Conservation (phyloP, 179 eudicot genomes). For the Beta lomatogona region DNA sequence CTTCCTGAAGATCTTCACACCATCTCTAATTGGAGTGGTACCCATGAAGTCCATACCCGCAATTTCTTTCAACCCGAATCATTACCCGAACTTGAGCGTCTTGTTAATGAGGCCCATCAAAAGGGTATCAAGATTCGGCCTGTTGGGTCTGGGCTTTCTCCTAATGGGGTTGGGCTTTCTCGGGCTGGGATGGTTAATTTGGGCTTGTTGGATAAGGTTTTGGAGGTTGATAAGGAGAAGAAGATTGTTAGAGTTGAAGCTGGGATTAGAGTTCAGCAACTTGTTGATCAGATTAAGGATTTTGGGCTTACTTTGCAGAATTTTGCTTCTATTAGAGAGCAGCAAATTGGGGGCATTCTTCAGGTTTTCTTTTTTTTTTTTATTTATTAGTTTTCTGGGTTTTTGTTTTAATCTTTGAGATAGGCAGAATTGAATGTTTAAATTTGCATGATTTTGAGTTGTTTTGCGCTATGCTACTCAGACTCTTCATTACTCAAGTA, state of each 20-base stretch:
- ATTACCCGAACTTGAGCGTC: conserved; percentile 45
- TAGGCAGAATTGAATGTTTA: not conserved
- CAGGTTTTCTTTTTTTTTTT: conserved; percentile 46
- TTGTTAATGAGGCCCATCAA: conserved; percentile 50
- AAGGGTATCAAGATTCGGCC: conserved; percentile 72
- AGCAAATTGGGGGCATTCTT: conserved; percentile 94
- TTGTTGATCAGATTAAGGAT: conserved; percentile 82
- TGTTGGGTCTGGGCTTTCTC: conserved; percentile 80
- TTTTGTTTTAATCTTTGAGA: too few relatives aligned
- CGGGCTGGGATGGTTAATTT: conserved; percentile 88
- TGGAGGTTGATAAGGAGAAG: conserved; percentile 78
- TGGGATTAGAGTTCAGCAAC: conserved; percentile 82
- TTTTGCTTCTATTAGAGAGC: conserved; percentile 91
- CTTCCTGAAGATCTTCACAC: conserved; percentile 85
- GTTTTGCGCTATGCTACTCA: too few relatives aligned
- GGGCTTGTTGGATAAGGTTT: conserved; percentile 78
- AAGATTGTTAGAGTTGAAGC: conserved; percentile 79
- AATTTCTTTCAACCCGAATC: conserved; percentile 68
- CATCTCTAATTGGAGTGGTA: conserved; percentile 84
- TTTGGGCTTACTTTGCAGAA: conserved; percentile 83
- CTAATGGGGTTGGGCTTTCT: conserved; percentile 87
- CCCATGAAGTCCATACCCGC: conserved; percentile 82
- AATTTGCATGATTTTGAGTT: not conserved
- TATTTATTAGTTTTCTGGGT: not conserved
- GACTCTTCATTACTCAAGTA: too few relatives aligned